Base-by-base conservation (phyloP, 768 basidiomycete species). In the Boletales sp. region DNA sequence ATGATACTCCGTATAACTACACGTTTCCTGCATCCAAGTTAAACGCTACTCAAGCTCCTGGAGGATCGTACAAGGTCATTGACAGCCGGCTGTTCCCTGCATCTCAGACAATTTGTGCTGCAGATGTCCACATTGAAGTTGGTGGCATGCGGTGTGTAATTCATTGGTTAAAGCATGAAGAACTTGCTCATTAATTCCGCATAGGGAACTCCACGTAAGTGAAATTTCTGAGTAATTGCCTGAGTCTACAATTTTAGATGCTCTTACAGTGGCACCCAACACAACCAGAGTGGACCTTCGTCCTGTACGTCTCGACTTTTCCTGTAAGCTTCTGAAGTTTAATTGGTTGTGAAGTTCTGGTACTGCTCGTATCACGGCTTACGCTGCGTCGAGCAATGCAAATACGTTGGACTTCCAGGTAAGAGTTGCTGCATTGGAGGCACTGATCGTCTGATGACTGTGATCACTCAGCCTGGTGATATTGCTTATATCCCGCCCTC, bases 61-160 rank as follows among this genome's bases (percentile, higher is more conserved):
- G 83, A 34, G 85, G 85, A 8, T 69, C 75, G 4, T 74, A 81
- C 54, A 85, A 84, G 62, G 72, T 84, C 14, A 74, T 82, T 10
- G 84, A 87, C 59, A 74, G 76, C 0, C 65, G 65, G 21, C 73
- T 74, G 3, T 86, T 87, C 67, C 67, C 68, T 17, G 76, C 77
- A 8, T 60, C 84, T 2, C 68, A 74, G 33, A 81, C 76, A 1
- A 75, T 84, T 34, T 74, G 78, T 15, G 77, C 74, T 4, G 84
- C 75, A 5, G 81, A 84, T 50, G 78, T 85, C 2, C 72, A 68
- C 3, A 74, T 86, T 28, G 75, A 83, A 48, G 76, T 74, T 31
- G 83, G 80, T n/a, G 83, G 79, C 9, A 76, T 84, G 70, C 74
- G 81, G 80, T 80, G 41, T 15, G 69, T 63, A 28, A 18, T 42